Evolutionary conservation across 176 grass and related monocot genomes (phyloP).

Genomic region (Zea mays): DNA sequence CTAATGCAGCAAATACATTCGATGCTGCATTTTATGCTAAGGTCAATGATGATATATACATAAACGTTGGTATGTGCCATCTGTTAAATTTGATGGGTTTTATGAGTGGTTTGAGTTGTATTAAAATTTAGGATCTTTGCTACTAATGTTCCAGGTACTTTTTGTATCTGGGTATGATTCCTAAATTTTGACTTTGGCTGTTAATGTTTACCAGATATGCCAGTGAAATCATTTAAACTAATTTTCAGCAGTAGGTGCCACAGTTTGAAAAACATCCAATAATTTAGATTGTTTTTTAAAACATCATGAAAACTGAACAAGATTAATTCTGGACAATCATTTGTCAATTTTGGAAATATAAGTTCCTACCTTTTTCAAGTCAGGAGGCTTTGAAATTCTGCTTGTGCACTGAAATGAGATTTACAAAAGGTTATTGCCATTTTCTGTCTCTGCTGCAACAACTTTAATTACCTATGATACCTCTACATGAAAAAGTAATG

Average conservation of each 20-base stretch:
- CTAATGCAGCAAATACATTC: slow-evolving; percentile 69
- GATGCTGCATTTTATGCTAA: slow-evolving; percentile 98
- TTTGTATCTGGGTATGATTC: neutral
- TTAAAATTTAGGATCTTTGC: slow-evolving; percentile 23
- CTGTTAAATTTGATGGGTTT: neutral
- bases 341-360: neutral
- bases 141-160: slow-evolving; percentile 19
- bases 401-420: neutral
- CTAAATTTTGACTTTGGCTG: neutral
- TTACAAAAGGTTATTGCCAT: neutral
- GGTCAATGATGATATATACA: slow-evolving; percentile 95
- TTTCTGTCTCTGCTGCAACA: slow-evolving; percentile 12
- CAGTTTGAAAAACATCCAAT: neutral
- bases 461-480: slow-evolving; percentile 10
- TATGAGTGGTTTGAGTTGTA: neutral
- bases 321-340: neutral
- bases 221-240: slow-evolving; percentile 3
- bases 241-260: neutral
- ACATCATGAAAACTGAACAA: neutral
- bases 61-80: slow-evolving; percentile 85
- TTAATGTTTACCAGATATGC: slow-evolving; percentile 7
- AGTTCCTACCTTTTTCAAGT: neutral
- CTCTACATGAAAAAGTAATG: slow-evolving; percentile 6
- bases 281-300: neutral
- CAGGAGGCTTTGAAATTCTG: neutral